phyloP scores from a whole-genome alignment of 1,284 basidiomycete species.

The Ceratobasidium sp. region DNA sequence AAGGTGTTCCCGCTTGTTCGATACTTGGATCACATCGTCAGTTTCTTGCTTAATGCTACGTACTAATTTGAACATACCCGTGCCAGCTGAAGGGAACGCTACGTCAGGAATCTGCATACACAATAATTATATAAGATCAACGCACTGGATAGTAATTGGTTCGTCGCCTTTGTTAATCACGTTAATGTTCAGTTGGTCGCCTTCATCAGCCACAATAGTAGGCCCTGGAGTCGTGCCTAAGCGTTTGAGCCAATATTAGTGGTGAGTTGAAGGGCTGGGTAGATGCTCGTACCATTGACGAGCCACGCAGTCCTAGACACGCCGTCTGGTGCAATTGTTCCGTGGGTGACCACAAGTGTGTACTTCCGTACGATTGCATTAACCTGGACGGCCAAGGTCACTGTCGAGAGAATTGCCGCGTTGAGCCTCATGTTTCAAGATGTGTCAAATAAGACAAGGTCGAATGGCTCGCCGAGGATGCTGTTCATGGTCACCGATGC shows the following conservation, averaged over 20 bases:
- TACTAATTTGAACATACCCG: constrained; percentile 35
- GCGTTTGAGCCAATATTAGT: neutral
- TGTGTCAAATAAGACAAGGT: neutral
- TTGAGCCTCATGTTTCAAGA: constrained; percentile 12
- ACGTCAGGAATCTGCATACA: neutral
- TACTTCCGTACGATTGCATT: constrained; percentile 24
- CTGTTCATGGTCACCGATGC: neutral
- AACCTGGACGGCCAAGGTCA: neutral
- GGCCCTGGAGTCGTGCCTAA: constrained; percentile 42
- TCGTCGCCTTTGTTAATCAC: constrained; percentile 37
- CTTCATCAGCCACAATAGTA: constrained; percentile 37
- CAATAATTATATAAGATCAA: neutral
- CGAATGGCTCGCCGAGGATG: neutral
- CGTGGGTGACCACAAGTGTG: constrained; percentile 31
- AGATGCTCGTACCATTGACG: neutral
- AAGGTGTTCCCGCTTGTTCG: constrained; percentile 36
- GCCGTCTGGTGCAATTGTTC: constrained; percentile 37
- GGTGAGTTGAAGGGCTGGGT: neutral
- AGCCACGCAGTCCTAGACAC: constrained; percentile 30
- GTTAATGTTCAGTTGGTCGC: constrained; percentile 41
- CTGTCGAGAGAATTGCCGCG: neutral
- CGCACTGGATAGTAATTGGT: constrained; percentile 33
- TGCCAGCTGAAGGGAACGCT: constrained; percentile 6
- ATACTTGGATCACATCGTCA: constrained; percentile 18
- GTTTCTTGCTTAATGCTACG: neutral